Conservation (phyloP, 192 early-diverging fungal genomes). For the Podila epigama region DNA sequence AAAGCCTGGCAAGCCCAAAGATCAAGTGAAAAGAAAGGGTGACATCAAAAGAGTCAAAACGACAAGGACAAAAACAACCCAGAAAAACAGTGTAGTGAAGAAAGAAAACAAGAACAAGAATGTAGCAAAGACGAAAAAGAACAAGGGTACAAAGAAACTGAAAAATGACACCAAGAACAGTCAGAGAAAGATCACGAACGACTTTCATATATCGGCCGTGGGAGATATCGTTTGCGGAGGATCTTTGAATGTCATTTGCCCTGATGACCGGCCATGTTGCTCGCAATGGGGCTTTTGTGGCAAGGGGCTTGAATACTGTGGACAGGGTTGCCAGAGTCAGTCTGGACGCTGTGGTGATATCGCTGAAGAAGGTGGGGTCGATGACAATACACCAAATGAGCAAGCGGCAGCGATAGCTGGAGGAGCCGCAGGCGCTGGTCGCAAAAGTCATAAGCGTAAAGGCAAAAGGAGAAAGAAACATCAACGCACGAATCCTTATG, state of each 20-base stretch:
- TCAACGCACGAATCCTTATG: neutral
- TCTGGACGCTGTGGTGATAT: slow-evolving; percentile 13
- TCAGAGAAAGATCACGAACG: neutral
- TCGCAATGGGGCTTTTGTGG: slow-evolving; percentile 38
- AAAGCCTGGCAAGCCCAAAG: neutral
- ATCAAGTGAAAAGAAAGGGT: neutral
- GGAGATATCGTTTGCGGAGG: slow-evolving; percentile 8
- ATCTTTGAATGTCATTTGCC: neutral
- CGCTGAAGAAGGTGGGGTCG: too few relatives aligned
- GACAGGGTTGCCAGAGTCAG: slow-evolving; percentile 5
- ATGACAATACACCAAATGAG: too few relatives aligned
- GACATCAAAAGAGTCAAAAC: neutral
- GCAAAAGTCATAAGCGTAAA: neutral
- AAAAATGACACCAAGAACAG: neutral
- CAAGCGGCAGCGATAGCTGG: neutral
- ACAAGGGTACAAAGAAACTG: neutral
- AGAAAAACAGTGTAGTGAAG: neutral
- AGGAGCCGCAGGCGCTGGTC: neutral
- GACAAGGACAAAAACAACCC: neutral
- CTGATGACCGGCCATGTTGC: slow-evolving; percentile 16
- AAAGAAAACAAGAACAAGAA: neutral
- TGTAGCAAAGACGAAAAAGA: neutral
- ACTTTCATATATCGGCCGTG: neutral
- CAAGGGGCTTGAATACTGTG: slow-evolving; percentile 7
- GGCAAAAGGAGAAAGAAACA: neutral